These are phyloP conservation scores for Aspergillus neoniger DNA, from an alignment of 2,329 filamentous ascomycete species.

Conservation along the genomic window DNA sequence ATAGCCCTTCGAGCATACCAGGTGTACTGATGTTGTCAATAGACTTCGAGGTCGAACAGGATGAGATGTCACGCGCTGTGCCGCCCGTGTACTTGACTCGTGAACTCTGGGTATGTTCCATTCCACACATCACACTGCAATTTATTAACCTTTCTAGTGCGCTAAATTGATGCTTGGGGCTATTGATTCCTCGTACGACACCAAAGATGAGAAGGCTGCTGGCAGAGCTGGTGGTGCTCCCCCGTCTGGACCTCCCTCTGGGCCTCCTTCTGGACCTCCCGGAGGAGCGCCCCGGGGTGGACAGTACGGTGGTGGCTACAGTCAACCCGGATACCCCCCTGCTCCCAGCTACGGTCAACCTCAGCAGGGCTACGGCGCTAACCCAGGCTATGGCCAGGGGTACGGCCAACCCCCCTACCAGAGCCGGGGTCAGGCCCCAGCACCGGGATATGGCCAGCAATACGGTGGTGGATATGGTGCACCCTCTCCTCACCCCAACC, in stretches of 20 bases:
- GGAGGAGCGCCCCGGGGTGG: constrained; percentile 32
- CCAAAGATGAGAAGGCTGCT: constrained; percentile 62
- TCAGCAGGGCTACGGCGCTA: constrained; percentile 26
- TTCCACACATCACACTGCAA: background rate
- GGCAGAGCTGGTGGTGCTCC: constrained; percentile 28
- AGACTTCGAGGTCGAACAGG: constrained; percentile 69
- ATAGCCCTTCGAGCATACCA: background rate
- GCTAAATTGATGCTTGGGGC: constrained; percentile 68
- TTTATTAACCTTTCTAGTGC: constrained; percentile 42
- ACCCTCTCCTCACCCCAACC: constrained; percentile 17
- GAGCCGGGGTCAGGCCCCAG: constrained; percentile 16
- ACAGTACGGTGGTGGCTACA: constrained; percentile 39
- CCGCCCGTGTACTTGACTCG: constrained; percentile 65
- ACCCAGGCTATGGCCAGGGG: constrained; percentile 1
- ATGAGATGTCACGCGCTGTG: constrained; percentile 63
- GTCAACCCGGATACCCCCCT: constrained; percentile 25
- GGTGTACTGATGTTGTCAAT: constrained; percentile 22
- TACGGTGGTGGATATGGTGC: constrained; percentile 28
- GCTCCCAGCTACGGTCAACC: constrained; percentile 26
- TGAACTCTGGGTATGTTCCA: constrained; percentile 58
- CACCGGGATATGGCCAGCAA: constrained; percentile 25
- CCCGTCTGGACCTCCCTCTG: constrained; percentile 16
- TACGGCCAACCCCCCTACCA: constrained; percentile 14
- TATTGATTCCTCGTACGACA: constrained; percentile 66
- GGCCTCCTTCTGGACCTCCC: constrained; percentile 15